Evolutionary conservation across 2,329 filamentous ascomycete species (phyloP), one percentile per base, ranked within the genome.

Genomic region (Nectriaceae sp.): DNA sequence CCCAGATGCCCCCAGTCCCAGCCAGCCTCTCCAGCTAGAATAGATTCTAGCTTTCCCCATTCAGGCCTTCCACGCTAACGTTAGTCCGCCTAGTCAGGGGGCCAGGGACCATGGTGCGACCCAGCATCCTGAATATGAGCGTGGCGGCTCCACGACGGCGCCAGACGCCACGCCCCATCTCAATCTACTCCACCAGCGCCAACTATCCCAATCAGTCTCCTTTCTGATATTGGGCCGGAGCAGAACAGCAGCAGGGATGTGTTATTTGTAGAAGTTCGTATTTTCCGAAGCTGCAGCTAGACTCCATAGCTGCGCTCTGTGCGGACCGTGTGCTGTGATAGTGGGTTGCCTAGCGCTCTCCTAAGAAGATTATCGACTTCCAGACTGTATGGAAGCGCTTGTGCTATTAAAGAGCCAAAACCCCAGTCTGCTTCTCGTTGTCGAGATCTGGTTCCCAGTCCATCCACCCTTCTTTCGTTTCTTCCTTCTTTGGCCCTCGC

Each of bases 381-480:
- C 15, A 31, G 26, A 31, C 26, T 8, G 10, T 15, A 8, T 10
- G 26, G 15, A 15, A 31, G 8, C 10, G 26, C 26, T 15, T 31
- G 26, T 31, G 10, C 26, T 10, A 10, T 31, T 31, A 31, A 31
- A 15, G 26, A 31, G 8, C 26, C 26, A 31, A 15, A 31, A 31
- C 15, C 26, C 33, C 33, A 31, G 26, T 38, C 19, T 19, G 31
- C 29, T 35, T 42, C 44, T 21, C 42, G 35, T 40, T 29, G n/a
- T 26, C 20, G 20, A 13, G 24, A 50, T 33, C 50, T 55, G 43
- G 42, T 31, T 50, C 54, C 52, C 46, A 43, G 39, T 51, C 47
- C 53, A 18, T 57, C 52, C 55, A 4, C 6, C 19, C 38, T 40
- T 59, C 50, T 60, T 48, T 40, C n/a, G n/a, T n/a, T n/a, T n/a